These are phyloP conservation scores for Knoxdaviesia proteae DNA, from an alignment of 2,329 filamentous ascomycete genomes.

Conservation along the genomic window DNA sequence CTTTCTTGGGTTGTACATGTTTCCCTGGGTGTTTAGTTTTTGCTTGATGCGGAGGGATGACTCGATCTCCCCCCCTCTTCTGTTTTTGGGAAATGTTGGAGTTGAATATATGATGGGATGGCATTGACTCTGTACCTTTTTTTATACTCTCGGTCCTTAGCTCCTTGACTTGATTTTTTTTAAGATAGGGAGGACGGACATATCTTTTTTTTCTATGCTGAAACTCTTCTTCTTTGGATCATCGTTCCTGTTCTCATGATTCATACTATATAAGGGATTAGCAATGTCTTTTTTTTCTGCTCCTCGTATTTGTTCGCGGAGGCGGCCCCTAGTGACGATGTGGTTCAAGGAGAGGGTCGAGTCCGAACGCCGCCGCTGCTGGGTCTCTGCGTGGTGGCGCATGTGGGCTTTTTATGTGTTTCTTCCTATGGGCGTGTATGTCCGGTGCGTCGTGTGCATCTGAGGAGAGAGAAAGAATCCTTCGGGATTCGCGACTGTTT, in stretches of 20 bases:
- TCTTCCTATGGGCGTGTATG: too few relatives aligned
- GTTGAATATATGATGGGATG: neutral
- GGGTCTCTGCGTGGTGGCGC: too few relatives aligned
- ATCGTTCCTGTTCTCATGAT: too few relatives aligned
- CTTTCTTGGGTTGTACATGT: neutral
- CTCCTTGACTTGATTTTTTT: neutral
- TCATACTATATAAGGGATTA: neutral
- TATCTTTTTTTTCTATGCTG: neutral
- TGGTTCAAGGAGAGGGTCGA: neutral
- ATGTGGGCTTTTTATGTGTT: too few relatives aligned
- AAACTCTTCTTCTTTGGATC: neutral
- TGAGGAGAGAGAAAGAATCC: too few relatives aligned
- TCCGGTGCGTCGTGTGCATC: too few relatives aligned
- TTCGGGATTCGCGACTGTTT: too few relatives aligned
- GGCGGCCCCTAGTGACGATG: neutral
- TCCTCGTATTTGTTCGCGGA: neutral
- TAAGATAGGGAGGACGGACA: neutral
- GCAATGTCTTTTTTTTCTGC: conserved; percentile 2
- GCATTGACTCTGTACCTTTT: neutral
- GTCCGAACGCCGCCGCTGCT: too few relatives aligned
- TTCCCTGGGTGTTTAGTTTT: neutral
- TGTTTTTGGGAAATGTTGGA: too few relatives aligned
- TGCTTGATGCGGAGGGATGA: too few relatives aligned
- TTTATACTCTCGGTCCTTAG: neutral
- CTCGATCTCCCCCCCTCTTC: too few relatives aligned